These are phyloP conservation scores for Termitomyces sp. DNA, from an alignment of 768 basidiomycete genomes.

Conservation along the genomic window DNA sequence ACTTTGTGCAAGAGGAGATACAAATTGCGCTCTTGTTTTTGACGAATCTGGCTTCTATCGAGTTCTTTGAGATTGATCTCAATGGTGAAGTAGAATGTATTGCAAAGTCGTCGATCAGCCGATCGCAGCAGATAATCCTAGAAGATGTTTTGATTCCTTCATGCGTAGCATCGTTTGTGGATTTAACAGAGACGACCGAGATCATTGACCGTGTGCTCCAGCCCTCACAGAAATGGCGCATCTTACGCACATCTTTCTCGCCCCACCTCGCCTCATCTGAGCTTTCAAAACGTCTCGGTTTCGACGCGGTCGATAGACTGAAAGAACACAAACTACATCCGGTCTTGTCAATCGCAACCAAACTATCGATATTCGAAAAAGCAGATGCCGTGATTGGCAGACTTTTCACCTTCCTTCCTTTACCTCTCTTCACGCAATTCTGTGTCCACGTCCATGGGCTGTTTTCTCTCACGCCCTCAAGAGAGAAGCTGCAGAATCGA, in stretches of 20 bases:
- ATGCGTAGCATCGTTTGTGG: constrained; percentile 12
- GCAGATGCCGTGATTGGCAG: constrained; percentile 24
- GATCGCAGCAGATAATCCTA: not conserved
- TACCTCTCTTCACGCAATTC: constrained; percentile 43
- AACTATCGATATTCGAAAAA: constrained; percentile 17
- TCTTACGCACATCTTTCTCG: constrained; percentile 27
- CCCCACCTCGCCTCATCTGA: constrained; percentile 19
- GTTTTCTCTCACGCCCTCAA: constrained; percentile 42
- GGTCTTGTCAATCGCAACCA: constrained; percentile 33
- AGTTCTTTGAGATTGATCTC: constrained; percentile 33
- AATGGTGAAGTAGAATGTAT: constrained; percentile 17
- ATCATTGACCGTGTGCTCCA: not conserved
- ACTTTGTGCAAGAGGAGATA: constrained; percentile 39
- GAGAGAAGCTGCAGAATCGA: constrained; percentile 42
- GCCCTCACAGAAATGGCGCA: constrained; percentile 25
- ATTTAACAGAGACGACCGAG: constrained; percentile 9
- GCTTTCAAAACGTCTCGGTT: constrained; percentile 23
- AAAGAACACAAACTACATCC: constrained; percentile 39
- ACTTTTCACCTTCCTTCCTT: constrained; percentile 46
- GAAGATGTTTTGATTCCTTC: not conserved
- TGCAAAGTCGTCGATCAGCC: constrained; percentile 16
- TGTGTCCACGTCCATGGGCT: constrained; percentile 42
- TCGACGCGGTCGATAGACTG: constrained; percentile 21
- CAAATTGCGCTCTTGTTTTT: constrained; percentile 40
- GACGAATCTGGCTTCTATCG: constrained; percentile 33